phyloP scores from a whole-genome alignment of 305 asterid genomes.

The Fraxinus paxiana region DNA sequence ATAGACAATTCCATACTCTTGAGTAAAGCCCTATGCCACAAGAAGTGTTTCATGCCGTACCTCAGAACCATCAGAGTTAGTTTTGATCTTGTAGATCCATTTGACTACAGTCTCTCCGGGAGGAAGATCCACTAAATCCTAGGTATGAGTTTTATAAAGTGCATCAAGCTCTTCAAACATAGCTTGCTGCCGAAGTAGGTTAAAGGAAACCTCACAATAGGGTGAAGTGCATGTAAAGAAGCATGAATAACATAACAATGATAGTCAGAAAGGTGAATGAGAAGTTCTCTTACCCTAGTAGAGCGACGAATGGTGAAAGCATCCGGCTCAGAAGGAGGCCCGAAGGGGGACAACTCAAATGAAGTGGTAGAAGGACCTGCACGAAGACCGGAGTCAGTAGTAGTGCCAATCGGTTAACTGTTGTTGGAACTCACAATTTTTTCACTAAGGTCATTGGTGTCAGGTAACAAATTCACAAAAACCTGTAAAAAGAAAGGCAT shows the following conservation, averaged over 20 bases:
- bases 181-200: neutral
- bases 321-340: neutral
- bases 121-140: neutral
- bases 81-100: neutral
- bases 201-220: neutral
- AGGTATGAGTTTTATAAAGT: neutral
- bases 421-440: neutral
- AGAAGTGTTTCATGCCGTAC: neutral
- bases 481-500: neutral
- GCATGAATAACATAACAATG: neutral
- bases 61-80: neutral
- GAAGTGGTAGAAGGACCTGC: neutral
- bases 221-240: neutral
- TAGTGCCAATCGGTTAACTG: neutral
- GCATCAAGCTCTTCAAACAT: neutral
- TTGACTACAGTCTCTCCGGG: neutral
- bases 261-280: too few species aligned
- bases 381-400: neutral
- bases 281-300: neutral
- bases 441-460: neutral
- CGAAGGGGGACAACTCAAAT: neutral
- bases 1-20: neutral
- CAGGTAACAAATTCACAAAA: neutral
- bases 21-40: neutral
- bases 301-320: neutral